These are phyloP conservation scores for Byssoonygena ceratinophila DNA, from an alignment of 2,329 filamentous ascomycete genomes.

Conservation along the genomic window DNA sequence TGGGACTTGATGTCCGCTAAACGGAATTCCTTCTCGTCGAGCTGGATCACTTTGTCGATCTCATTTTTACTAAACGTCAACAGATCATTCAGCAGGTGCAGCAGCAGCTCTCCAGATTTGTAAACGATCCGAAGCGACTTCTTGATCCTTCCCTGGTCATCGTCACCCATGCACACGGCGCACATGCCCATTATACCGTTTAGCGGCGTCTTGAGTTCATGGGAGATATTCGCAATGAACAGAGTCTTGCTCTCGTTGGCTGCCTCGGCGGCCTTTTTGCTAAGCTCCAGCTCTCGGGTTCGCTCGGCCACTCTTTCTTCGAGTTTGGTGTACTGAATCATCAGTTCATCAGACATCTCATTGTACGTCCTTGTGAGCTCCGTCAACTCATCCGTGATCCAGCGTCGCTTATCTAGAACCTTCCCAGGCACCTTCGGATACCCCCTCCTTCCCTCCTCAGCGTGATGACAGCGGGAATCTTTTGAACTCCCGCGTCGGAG, in stretches of 20 bases:
- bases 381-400: conserved; percentile 72
- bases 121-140: conserved; percentile 79
- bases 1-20: conserved; percentile 76
- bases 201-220: conserved; percentile 76
- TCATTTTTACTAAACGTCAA: conserved; percentile 93
- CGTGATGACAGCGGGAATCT: neutral
- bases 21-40: conserved; percentile 68
- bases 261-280: conserved; percentile 85
- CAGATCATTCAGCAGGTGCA: conserved; percentile 80
- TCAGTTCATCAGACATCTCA: conserved; percentile 82
- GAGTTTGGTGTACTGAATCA: conserved; percentile 72
- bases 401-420: conserved; percentile 63
- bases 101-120: conserved; percentile 71
- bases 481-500: conserved; percentile 10
- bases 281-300: conserved; percentile 74
- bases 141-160: conserved; percentile 66
- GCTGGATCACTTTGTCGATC: conserved; percentile 38
- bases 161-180: conserved; percentile 84
- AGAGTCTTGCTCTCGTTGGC: conserved; percentile 92
- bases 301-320: conserved; percentile 76
- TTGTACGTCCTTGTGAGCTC: conserved; percentile 81
- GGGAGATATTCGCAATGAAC: conserved; percentile 86
- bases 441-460: conserved; percentile 17
- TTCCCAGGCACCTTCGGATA: conserved; percentile 73
- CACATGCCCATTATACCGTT: conserved; percentile 92